These are phyloP conservation scores for Jacaranda copaia DNA, from an alignment of 257 asterid species.

Conservation along the genomic window DNA sequence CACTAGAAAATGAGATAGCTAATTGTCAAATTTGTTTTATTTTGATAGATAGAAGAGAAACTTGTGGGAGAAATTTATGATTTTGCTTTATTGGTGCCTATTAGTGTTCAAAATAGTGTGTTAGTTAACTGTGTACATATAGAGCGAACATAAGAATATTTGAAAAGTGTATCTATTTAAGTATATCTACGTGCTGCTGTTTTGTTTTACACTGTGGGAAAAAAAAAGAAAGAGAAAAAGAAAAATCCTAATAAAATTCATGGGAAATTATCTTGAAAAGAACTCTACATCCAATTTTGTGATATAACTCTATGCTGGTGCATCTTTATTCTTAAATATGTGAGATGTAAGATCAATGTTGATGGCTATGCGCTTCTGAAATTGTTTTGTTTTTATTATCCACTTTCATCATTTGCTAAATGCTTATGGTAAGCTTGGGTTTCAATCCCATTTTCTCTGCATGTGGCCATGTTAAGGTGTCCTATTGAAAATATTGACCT, in stretches of 20 bases:
- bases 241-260: neutral
- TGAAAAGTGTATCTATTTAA: no score
- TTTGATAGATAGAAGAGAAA: neutral
- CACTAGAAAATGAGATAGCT: neutral
- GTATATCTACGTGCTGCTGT: no score
- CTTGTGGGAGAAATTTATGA: neutral
- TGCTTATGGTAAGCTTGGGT: neutral
- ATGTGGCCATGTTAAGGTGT: neutral
- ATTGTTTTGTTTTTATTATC: neutral
- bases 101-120: neutral
- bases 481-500: neutral
- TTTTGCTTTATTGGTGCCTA: neutral
- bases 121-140: neutral
- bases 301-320: neutral
- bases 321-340: neutral
- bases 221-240: neutral
- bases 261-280: neutral
- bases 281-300: constrained; percentile 5
- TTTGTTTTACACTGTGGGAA: no score
- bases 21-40: neutral
- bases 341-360: neutral
- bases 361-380: neutral
- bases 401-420: neutral
- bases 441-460: neutral
- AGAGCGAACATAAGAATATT: no score